phyloP scores from a whole-genome alignment of 352 stramenopile species.

The Phytopythium aichiense region DNA sequence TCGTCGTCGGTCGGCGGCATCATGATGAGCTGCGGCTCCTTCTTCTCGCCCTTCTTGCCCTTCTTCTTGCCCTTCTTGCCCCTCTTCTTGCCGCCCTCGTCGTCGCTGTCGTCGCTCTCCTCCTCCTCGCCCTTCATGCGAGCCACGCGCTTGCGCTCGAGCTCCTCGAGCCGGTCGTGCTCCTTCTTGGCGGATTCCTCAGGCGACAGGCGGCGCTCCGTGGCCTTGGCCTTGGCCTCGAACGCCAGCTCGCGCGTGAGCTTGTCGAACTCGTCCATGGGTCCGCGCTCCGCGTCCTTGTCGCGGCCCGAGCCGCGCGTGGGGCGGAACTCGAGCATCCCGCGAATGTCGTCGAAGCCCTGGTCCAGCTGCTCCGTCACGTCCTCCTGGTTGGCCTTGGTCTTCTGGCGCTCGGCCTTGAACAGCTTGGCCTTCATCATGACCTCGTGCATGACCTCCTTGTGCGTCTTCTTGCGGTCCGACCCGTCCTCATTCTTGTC shows the following conservation, averaged over 20 bases:
- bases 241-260: slow-evolving; percentile 81
- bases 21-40: slow-evolving; percentile 53
- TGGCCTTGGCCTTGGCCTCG: slow-evolving; percentile 91
- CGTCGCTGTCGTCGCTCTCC: slow-evolving; percentile 60
- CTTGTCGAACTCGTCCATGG: slow-evolving; percentile 85
- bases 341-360: slow-evolving; percentile 58
- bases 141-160: slow-evolving; percentile 92
- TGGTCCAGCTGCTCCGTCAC: slow-evolving; percentile 71
- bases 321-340: slow-evolving; percentile 74
- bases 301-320: slow-evolving; percentile 60
- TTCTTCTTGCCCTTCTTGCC: slow-evolving; percentile 44
- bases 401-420: slow-evolving; percentile 86
- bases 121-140: slow-evolving; percentile 93
- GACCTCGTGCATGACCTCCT: slow-evolving; percentile 90
- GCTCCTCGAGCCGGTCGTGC: slow-evolving; percentile 85
- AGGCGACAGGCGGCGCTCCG: slow-evolving; percentile 92
- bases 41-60: slow-evolving; percentile 40
- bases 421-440: slow-evolving; percentile 91
- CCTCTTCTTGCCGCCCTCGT: slow-evolving; percentile 37
- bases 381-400: slow-evolving; percentile 80
- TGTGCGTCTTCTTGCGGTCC: slow-evolving; percentile 71
- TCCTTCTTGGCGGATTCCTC: slow-evolving; percentile 94
- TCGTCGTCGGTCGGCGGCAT: slow-evolving; percentile 89
- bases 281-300: slow-evolving; percentile 43
- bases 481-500: slow-evolving; percentile 16